Evolutionary conservation across 805 yeast species (phyloP).

Genomic region (Metschnikowia drakensbergensis): DNA sequence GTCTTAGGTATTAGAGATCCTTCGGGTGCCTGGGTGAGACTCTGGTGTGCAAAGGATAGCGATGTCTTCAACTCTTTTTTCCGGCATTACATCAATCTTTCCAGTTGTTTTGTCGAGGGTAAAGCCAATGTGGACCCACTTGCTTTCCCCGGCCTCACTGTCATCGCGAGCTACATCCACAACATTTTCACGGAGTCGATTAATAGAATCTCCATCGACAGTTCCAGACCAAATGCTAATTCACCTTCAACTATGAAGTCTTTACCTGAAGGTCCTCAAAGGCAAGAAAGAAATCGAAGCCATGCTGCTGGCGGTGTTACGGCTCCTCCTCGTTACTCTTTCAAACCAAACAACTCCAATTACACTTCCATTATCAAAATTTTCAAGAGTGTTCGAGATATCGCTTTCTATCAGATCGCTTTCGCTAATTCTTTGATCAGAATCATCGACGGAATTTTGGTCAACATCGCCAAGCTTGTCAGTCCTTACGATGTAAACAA

Average conservation of each 20-base stretch:
- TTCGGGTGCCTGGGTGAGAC: conserved; percentile 56
- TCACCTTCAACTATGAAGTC: conserved; percentile 5
- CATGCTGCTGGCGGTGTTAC: conserved; percentile 5
- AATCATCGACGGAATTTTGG: conserved; percentile 33
- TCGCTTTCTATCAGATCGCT: conserved; percentile 23
- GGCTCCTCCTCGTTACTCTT: conserved; percentile 6
- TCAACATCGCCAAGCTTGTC: conserved; percentile 31
- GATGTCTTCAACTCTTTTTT: conserved; percentile 59
- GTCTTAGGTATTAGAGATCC: conserved; percentile 53
- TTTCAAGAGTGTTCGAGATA: conserved; percentile 37
- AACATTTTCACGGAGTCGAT: conserved; percentile 39
- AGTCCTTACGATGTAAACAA: conserved; percentile 37
- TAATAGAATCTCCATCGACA: conserved; percentile 12
- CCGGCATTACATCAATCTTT: conserved; percentile 49
- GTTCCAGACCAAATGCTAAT: neutral
- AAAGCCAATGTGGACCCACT: conserved; percentile 6
- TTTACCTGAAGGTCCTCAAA: neutral
- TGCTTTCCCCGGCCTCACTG: conserved; percentile 39
- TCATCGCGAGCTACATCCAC: conserved; percentile 44
- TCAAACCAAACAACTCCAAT: conserved; percentile 31
- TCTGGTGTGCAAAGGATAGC: conserved; percentile 56
- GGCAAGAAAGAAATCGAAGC: neutral
- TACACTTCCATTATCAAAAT: conserved; percentile 39
- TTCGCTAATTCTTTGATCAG: conserved; percentile 17
- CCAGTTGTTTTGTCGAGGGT: conserved; percentile 11